Evolutionary conservation across 2,329 filamentous ascomycete genomes (phyloP).

Genomic region (Acrocalymma vagum): DNA sequence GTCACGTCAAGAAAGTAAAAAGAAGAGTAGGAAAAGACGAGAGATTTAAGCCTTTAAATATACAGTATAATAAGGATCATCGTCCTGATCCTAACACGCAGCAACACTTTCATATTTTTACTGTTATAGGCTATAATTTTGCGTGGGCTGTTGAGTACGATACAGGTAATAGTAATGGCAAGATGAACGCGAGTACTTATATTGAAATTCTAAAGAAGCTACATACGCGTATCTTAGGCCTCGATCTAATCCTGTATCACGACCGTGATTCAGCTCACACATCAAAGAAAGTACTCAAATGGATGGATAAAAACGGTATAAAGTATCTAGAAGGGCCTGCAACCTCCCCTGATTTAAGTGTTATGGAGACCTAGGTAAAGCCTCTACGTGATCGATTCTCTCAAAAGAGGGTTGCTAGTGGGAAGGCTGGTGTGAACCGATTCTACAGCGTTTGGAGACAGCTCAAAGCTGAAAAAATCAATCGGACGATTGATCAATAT

Average conservation of each 20-base stretch:
- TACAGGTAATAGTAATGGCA: conserved; percentile 6
- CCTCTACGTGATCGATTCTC: too few relatives aligned
- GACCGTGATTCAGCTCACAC: conserved; percentile 3
- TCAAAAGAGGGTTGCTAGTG: too few relatives aligned
- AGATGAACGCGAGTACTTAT: conserved; percentile 8
- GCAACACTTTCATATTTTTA: conserved; percentile 5
- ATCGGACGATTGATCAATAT: too few relatives aligned
- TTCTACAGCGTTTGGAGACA: too few relatives aligned
- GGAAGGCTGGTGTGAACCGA: too few relatives aligned
- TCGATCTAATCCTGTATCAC: too few relatives aligned
- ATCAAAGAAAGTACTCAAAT: conserved; percentile 1
- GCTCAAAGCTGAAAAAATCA: too few relatives aligned
- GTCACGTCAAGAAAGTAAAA: too few relatives aligned
- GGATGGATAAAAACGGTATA: conserved; percentile 5
- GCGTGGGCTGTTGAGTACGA: conserved; percentile 1
- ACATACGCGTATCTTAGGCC: too few relatives aligned
- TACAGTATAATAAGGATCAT: background rate
- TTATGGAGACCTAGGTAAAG: conserved; percentile 11
- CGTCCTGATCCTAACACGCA: background rate
- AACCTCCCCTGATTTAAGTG: conserved; percentile 8
- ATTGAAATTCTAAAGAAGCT: too few relatives aligned
- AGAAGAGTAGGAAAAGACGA: too few relatives aligned
- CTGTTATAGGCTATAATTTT: conserved; percentile 5
- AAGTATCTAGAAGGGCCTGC: conserved; percentile 1
- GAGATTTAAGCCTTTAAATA: too few relatives aligned